Evolutionary conservation across 306 rosid species (phyloP), one percentile per base, ranked within the genome.

Genomic region (Urtica urens): DNA sequence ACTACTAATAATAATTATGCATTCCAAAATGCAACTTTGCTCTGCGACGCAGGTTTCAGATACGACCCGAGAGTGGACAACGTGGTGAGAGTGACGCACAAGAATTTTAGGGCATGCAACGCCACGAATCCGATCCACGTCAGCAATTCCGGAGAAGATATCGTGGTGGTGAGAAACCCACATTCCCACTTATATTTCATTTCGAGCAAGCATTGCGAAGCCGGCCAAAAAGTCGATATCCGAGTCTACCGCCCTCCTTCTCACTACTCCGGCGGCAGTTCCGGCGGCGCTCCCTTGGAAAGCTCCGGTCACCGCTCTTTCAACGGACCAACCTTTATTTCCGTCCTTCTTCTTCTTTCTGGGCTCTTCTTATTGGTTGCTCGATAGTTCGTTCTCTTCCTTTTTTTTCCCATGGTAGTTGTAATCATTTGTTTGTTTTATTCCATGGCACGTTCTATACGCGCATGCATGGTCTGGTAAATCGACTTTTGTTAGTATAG

Each of bases 201-300:
- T 35, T 66, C 68, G 26, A 64, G 73, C 41, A 62, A 26, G 4
- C 71, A 63, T 33, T 75, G 77, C 29, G 7, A 6, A 1, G 26
- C 29, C 6, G 66, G 72, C 2, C 69, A 62, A 20, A 75, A 59
- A 27, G 49, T 75, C 24, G 59, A 75, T 49, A 38, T 75, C 29
- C 49, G 58, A 24, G 74, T 63, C 41, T 1, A 1, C 25, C 3
- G 23, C 20, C 33, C 52, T 58, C 12, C 43, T 1, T n/a, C 44
- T 7, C 14, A 38, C 56, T 41, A 33, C 10, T 18, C 3, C 40
- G 15, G 3, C 49, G 5, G 11, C 62, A 15, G 15, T 3, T 28
- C 26, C 40, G 16, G 1, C 33, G 6, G 22, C 46, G 6, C 24
- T 9, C 5, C 33, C 59, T 7, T 30, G 27, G n/a, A 1, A 10